A percentile compares a stretch with the other conserved stretches of the same genome.
Conservation (phyloP, 2,329 filamentous ascomycete genomes). For the Myriosclerotinia curreyana region DNA sequence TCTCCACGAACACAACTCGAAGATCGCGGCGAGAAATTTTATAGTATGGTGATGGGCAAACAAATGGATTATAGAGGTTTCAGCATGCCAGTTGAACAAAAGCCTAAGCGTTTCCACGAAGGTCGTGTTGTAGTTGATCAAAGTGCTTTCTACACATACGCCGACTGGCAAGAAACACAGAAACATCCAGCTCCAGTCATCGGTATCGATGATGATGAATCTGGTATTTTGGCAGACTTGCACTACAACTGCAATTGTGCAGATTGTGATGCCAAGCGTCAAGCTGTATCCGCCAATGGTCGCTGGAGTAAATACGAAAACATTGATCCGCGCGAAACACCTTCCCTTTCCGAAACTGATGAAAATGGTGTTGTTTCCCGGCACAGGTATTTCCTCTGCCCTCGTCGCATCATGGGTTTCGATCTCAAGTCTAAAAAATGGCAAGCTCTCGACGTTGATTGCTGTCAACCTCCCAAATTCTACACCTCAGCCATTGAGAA, state of each 20-base stretch:
- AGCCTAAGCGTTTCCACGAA: slow-evolving; percentile 30
- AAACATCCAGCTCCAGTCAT: slow-evolving; percentile 28
- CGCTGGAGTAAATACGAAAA: slow-evolving; percentile 31
- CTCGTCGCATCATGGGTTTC: slow-evolving; percentile 30
- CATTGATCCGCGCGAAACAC: slow-evolving; percentile 28
- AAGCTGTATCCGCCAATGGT: slow-evolving; percentile 27
- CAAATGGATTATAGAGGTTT: slow-evolving; percentile 33
- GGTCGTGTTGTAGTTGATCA: slow-evolving; percentile 31
- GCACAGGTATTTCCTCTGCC: slow-evolving; percentile 30
- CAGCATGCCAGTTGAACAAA: slow-evolving; percentile 29
- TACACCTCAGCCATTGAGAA: slow-evolving; percentile 29
- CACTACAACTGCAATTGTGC: slow-evolving; percentile 29
- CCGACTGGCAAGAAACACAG: slow-evolving; percentile 28
- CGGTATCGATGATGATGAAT: slow-evolving; percentile 29
- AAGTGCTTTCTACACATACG: slow-evolving; percentile 29
- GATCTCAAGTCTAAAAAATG: slow-evolving; percentile 32
- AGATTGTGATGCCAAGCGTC: slow-evolving; percentile 27
- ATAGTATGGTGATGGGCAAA: slow-evolving; percentile 29
- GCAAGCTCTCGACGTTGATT: slow-evolving; percentile 30
- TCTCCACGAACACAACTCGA: slow-evolving; percentile 28
- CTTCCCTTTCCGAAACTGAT: slow-evolving; percentile 19
- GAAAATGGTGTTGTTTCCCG: slow-evolving; percentile 18
- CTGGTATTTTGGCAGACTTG: slow-evolving; percentile 28
- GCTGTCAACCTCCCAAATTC: slow-evolving; percentile 28
- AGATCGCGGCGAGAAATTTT: slow-evolving; percentile 32